Percentiles rank a stretch among this genome's conserved stretches.
Conservation (phyloP, 208 protist species). For the Leishmania aethiopica region DNA sequence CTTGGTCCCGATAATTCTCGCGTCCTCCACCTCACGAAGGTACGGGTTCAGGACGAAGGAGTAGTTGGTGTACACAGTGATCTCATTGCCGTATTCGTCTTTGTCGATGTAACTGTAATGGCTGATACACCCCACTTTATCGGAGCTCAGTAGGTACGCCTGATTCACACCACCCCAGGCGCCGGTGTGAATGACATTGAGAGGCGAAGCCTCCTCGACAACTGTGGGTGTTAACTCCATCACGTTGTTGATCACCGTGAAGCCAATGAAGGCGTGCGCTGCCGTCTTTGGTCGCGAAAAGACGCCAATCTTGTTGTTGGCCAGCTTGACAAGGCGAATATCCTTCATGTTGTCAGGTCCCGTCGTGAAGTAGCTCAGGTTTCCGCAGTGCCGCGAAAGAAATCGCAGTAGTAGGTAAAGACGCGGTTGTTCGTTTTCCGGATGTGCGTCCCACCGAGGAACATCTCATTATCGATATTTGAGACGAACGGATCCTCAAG, state of each 20-base stretch:
- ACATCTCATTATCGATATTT: constrained; percentile 45
- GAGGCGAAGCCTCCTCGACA: constrained; percentile 33
- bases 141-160: constrained; percentile 57
- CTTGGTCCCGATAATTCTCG: constrained; percentile 49
- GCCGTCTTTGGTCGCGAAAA: constrained; percentile 44
- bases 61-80: constrained; percentile 66
- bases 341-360: constrained; percentile 69
- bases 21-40: constrained; percentile 42
- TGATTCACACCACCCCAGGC: constrained; percentile 71
- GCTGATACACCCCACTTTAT: constrained; percentile 65
- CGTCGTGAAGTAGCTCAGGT: constrained; percentile 53
- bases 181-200: constrained; percentile 48
- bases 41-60: constrained; percentile 65
- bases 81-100: constrained; percentile 36
- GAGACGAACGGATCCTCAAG: constrained; percentile 57
- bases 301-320: constrained; percentile 52
- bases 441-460: constrained; percentile 59
- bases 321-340: constrained; percentile 44
- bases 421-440: constrained; percentile 50
- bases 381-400: constrained; percentile 45
- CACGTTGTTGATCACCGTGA: constrained; percentile 44
- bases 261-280: constrained; percentile 40
- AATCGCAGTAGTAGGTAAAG: constrained; percentile 53
- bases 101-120: constrained; percentile 68
- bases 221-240: constrained; percentile 34